Evolutionary conservation across 768 basidiomycete genomes (phyloP), one percentile per base, ranked within the genome.

Genomic region (Leccinum fibrillosum): DNA sequence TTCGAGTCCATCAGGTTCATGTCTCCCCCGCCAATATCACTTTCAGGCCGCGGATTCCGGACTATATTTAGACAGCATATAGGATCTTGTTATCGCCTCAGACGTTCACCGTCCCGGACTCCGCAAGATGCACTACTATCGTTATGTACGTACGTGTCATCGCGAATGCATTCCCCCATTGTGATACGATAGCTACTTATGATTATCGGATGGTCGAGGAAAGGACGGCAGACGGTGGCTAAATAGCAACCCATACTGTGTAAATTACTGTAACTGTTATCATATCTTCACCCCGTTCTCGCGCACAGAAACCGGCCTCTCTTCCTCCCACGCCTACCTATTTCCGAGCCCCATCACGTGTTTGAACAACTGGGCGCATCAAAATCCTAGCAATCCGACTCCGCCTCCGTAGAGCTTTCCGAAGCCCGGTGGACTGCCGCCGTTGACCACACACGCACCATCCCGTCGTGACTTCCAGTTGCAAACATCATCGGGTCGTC

Each of bases 381-480:
- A 11, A 23, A 44, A 21, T 17, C 39, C 39, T 57, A 67, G 1
- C 11, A 60, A 23, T 70, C 67, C 15, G 68, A 69, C 0, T 63
- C 68, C 34, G 10, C 60, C 12, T 70, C 68, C 3, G 60, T 60
- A 4, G 64, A 59, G 42, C 69, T 64, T 51, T 49, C 69, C 21
- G 59, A 60, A 7, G 3, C 25, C 15, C 8, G 51, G 2, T 57
- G 52, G 1, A n/a, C 37, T 37, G 30, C 37, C 5, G 72, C 72
- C 56, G 80, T 77, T 10, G 86, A 86, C 90, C 91, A 92, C 49
- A 90, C 80, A 15, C 86, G 78, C 44, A 92, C 84, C 0, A 78
- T 81, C n/a, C 90, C 90, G 62, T 92, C 88, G 63, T 90, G 87
- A 58, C 83, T 83, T 21, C 89, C 90, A 0, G 88, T 87, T 10